Percentiles rank a stretch among this genome's conserved stretches.
phyloP scores from a whole-genome alignment of 805 yeast genomes.

The Barnettozyma botsteinii region DNA sequence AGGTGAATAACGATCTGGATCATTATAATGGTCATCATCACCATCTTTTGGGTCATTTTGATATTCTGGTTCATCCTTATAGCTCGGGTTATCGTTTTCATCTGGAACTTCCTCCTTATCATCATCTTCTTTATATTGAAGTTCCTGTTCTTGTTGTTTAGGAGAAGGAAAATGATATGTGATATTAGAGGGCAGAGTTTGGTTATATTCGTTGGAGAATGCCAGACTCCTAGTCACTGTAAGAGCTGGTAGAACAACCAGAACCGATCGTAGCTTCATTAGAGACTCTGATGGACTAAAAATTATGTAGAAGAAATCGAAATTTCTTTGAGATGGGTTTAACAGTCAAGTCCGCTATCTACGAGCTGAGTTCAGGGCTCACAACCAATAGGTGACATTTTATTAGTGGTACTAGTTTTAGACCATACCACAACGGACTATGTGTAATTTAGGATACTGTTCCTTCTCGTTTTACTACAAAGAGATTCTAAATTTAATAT shows the following conservation, averaged over 20 bases:
- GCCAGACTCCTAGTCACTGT: neutral
- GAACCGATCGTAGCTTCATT: neutral
- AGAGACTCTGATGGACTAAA: no score
- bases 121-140: neutral
- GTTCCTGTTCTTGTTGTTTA: neutral
- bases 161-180: neutral
- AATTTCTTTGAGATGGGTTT: neutral
- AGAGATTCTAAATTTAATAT: no score
- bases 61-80: neutral
- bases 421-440: no score
- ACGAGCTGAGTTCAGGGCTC: no score
- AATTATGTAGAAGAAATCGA: no score
- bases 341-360: constrained; percentile 1
- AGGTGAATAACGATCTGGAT: neutral
- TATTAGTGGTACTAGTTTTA: no score
- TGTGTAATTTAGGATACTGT: no score
- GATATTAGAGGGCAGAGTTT: neutral
- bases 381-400: no score
- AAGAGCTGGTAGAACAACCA: neutral
- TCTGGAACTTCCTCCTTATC: neutral
- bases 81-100: neutral
- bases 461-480: no score
- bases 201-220: neutral
- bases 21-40: neutral
- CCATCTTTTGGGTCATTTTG: neutral